Conservation (phyloP, 2,329 filamentous ascomycete species). For the Aspergillus nomiae region DNA sequence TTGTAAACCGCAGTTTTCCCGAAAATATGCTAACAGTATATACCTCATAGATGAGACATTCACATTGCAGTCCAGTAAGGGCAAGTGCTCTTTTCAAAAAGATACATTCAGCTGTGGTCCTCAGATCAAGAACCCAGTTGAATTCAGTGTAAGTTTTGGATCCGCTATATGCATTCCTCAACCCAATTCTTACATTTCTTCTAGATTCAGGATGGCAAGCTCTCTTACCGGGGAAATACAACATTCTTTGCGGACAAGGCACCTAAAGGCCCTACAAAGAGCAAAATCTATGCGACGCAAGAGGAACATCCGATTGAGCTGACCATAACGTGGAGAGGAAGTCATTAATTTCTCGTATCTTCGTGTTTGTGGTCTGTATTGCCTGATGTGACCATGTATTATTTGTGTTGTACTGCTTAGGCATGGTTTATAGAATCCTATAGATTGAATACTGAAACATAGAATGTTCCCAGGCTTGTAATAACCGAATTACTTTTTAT, state of each 20-base stretch:
- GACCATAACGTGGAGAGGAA: conserved; percentile 34
- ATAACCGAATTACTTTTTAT: background rate
- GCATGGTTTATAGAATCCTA: background rate
- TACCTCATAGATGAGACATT: conserved; percentile 39
- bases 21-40: background rate
- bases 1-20: background rate
- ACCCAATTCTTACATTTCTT: background rate
- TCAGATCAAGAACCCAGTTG: conserved; percentile 27
- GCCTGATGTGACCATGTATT: background rate
- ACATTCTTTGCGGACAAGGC: conserved; percentile 42
- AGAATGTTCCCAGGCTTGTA: background rate
- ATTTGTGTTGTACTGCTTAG: background rate
- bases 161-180: background rate
- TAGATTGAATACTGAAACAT: background rate
- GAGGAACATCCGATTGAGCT: conserved; percentile 36
- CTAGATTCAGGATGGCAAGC: conserved; percentile 35
- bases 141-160: conserved; percentile 33
- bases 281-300: conserved; percentile 34
- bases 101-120: conserved; percentile 58
- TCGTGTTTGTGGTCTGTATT: background rate
- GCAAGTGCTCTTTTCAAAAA: conserved; percentile 58
- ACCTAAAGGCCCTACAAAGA: conserved; percentile 38
- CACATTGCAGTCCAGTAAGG: conserved; percentile 61
- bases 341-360: background rate
- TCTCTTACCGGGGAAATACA: conserved; percentile 36